Conservation (phyloP, 441 rosid species). For the Francoa sonchifolia region DNA sequence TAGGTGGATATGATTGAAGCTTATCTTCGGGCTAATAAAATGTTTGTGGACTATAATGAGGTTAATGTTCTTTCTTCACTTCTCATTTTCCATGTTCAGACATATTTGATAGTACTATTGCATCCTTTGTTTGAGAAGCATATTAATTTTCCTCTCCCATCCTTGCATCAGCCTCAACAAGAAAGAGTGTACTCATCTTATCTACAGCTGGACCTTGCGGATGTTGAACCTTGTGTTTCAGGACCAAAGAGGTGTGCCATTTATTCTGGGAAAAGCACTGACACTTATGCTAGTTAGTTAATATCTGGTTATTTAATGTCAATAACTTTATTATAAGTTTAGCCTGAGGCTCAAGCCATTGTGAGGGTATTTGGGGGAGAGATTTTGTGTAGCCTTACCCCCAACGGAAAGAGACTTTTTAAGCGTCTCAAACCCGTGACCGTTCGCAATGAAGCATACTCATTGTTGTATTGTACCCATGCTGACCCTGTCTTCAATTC, state of each 20-base stretch:
- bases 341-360: too few relatives aligned
- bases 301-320: too few relatives aligned
- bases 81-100: neutral
- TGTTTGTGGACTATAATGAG: slow-evolving; percentile 92
- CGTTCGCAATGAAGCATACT: too few relatives aligned
- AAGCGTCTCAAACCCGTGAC: too few relatives aligned
- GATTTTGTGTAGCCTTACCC: too few relatives aligned
- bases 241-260: slow-evolving; percentile 86
- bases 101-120: too few relatives aligned
- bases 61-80: slow-evolving; percentile 21
- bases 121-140: too few relatives aligned
- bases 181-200: slow-evolving; percentile 89
- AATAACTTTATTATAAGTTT: too few relatives aligned
- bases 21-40: slow-evolving; percentile 87
- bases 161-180: slow-evolving; percentile 76
- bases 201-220: slow-evolving; percentile 58
- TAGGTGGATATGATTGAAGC: slow-evolving; percentile 94
- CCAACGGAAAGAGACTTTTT: too few relatives aligned
- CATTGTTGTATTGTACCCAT: too few relatives aligned
- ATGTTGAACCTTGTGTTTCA: slow-evolving; percentile 89
- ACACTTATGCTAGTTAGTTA: neutral
- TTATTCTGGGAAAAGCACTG: slow-evolving; percentile 1
- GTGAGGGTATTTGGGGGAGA: too few relatives aligned
- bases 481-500: too few relatives aligned
- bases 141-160: slow-evolving; percentile 1